These are phyloP conservation scores for Xylaria polymorpha DNA, from an alignment of 2,329 filamentous ascomycete species.

Conservation along the genomic window DNA sequence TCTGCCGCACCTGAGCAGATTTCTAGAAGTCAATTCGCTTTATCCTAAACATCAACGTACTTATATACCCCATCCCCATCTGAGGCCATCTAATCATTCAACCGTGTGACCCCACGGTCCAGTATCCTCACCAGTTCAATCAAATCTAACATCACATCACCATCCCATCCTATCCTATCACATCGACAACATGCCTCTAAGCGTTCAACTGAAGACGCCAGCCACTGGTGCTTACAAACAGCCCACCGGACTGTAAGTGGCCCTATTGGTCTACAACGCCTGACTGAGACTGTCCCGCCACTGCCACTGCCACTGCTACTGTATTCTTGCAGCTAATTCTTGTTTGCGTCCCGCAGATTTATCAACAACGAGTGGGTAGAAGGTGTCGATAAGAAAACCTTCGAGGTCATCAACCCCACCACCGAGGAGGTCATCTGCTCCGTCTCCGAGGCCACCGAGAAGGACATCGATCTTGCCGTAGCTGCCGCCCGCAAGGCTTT, in stretches of 20 bases:
- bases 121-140: background rate
- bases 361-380: conserved; percentile 94
- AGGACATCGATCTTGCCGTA: conserved; percentile 85
- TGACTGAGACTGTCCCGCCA: no score
- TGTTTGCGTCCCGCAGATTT: conserved; percentile 65
- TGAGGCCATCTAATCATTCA: background rate
- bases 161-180: background rate
- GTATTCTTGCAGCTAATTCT: conserved; percentile 30
- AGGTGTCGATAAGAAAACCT: conserved; percentile 85
- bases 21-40: background rate
- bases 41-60: conserved; percentile 2
- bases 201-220: conserved; percentile 75
- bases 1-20: conserved; percentile 8
- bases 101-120: background rate
- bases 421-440: conserved; percentile 87
- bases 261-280: background rate
- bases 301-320: no score
- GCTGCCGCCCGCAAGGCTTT: conserved; percentile 87
- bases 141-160: background rate
- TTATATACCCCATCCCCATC: conserved; percentile 5
- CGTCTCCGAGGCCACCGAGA: conserved; percentile 87
- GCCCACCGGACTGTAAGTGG: conserved; percentile 70
- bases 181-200: conserved; percentile 58
- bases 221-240: conserved; percentile 69
- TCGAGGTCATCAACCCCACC: conserved; percentile 90